These are phyloP conservation scores for Phytophthora meadii DNA, from an alignment of 352 stramenopile species.

Conservation along the genomic window DNA sequence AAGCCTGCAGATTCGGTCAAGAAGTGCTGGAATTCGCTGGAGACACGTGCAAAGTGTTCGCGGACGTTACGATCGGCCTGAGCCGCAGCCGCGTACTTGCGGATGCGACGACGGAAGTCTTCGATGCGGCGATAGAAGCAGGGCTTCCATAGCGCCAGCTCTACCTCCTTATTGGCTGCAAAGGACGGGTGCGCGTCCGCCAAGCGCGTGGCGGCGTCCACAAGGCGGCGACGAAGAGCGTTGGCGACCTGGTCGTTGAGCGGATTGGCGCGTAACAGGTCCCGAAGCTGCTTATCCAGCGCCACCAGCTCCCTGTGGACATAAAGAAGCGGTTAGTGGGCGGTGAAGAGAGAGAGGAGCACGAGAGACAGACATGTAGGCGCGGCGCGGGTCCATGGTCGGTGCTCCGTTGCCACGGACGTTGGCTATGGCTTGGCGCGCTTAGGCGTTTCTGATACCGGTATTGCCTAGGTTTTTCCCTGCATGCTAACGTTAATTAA, in stretches of 20 bases:
- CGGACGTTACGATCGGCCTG: slow-evolving; percentile 69
- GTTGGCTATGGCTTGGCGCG: not conserved
- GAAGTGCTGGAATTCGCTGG: slow-evolving; percentile 78
- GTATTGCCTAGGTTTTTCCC: too few relatives aligned
- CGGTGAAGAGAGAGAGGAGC: not conserved
- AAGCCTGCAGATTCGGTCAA: slow-evolving; percentile 67
- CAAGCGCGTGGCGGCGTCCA: slow-evolving; percentile 59
- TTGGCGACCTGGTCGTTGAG: slow-evolving; percentile 69
- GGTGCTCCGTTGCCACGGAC: slow-evolving; percentile 20
- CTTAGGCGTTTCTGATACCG: too few relatives aligned
- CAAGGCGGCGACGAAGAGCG: slow-evolving; percentile 57
- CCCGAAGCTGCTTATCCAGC: slow-evolving; percentile 77
- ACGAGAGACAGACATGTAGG: slow-evolving; percentile 31
- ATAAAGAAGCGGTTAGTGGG: not conserved
- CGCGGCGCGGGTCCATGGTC: slow-evolving; percentile 41
- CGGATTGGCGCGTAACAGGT: slow-evolving; percentile 70
- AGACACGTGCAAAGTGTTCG: slow-evolving; percentile 82
- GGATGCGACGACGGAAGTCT: slow-evolving; percentile 86
- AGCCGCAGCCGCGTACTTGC: slow-evolving; percentile 83
- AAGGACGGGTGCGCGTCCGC: slow-evolving; percentile 56
- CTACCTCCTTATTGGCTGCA: slow-evolving; percentile 71
- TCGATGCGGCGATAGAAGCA: slow-evolving; percentile 94
- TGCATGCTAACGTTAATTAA: too few relatives aligned
- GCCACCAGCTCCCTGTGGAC: slow-evolving; percentile 66
- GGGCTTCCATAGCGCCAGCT: slow-evolving; percentile 90